Evolutionary conservation across 768 basidiomycete species (phyloP).

Genomic region (Leccinum variicolor): DNA sequence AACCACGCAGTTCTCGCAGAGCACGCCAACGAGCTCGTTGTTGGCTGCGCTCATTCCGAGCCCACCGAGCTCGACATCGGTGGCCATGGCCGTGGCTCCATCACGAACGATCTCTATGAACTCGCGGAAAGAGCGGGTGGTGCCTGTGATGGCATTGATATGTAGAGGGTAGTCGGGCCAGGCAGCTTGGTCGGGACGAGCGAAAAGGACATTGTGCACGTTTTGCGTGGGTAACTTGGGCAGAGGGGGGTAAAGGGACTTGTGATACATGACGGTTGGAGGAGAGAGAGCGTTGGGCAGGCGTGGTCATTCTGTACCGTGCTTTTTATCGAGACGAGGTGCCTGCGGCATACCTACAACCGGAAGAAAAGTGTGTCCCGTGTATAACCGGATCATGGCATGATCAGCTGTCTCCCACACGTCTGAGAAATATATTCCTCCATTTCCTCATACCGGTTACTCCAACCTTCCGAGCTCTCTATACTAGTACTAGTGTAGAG

Average conservation of each 20-base stretch:
- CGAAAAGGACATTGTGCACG: constrained; percentile 51
- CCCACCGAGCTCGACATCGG: constrained; percentile 48
- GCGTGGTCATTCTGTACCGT: neutral
- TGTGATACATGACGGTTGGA: constrained; percentile 44
- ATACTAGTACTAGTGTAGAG: neutral
- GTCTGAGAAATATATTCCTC: neutral
- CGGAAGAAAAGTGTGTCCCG: neutral
- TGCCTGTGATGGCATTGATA: constrained; percentile 53
- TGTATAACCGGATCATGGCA: neutral
- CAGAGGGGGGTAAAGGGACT: constrained; percentile 53
- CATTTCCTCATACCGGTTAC: neutral
- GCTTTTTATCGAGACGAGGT: constrained; percentile 3
- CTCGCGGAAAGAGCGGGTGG: constrained; percentile 43
- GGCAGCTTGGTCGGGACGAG: constrained; percentile 48
- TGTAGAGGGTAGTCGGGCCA: constrained; percentile 57
- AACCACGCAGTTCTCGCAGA: constrained; percentile 69
- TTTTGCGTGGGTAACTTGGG: constrained; percentile 51
- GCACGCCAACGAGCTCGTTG: constrained; percentile 63
- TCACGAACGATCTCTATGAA: constrained; percentile 50
- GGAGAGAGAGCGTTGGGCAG: neutral
- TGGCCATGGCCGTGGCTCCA: constrained; percentile 54
- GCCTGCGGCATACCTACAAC: neutral
- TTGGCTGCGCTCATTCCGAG: constrained; percentile 46
- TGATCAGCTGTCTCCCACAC: neutral
- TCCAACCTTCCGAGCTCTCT: neutral